Evolutionary conservation across 1,284 basidiomycete genomes (phyloP), one percentile per base, ranked within the genome.

Genomic region (Ceratobasidium sp.): DNA sequence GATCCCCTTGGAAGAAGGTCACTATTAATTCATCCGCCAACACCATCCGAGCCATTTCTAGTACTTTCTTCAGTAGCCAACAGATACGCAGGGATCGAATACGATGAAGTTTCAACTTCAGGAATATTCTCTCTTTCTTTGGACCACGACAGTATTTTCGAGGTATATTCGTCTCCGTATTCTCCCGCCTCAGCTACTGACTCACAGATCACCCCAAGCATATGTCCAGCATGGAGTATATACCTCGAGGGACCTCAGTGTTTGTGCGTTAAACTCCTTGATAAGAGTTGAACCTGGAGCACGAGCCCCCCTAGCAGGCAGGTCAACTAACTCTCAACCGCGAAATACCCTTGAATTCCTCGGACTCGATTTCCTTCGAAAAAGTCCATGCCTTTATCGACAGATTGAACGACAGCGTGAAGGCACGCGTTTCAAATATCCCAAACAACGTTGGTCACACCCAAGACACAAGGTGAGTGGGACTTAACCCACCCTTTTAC

Each of bases 1-100:
- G 97, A 99, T 82, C 94, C 95, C 1, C 88, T 99, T 0, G 97
- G 97, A 0, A 88, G 98, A 33, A 89, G 98, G 53, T 99, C 97
- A 7, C 86, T 99, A 0, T 85, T 99, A 1, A 82, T 94, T 24
- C 89, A 92, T 75, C 83, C 82, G 74, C 90, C 91, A 19, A 87
- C 85, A 19, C 63, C 76, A 0, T 72, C 77, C 24, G 82, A 83
- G 5, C 89, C 90, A 0, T 85, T 87, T 76, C 84, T 93, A 48
- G 80, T 94, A 31, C 81, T 94, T 17, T 82, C 90, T 3, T 94
- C 92, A 0, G 89, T 90, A 1, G 91, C 92, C n/a, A 81, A 82
- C 47, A 90, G 90, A 5, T 57, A 79, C 8, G 80, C 85, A 76
- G 24, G 47, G 36, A 66, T 86, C 75, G 78, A 84, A 0, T 87